A percentile compares a stretch with the other conserved stretches of the same genome.
Conservation (phyloP, 345 rosid species). For the Noccaea bulbosa region DNA sequence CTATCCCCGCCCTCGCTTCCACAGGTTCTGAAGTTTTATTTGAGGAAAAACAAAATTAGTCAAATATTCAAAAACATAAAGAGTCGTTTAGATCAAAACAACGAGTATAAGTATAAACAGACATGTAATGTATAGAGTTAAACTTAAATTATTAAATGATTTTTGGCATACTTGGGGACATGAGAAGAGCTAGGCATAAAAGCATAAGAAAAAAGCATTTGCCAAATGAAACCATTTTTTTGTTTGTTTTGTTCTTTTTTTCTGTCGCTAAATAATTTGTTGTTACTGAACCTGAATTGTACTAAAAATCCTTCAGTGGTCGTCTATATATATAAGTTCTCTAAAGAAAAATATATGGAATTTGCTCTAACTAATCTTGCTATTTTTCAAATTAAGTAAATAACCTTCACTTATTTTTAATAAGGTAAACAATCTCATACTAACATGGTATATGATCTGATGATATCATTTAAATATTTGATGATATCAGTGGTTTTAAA, state of each 20-base stretch:
- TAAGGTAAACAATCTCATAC: not conserved
- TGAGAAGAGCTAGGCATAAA: constrained; percentile 6
- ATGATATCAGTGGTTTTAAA: no score
- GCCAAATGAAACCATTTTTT: constrained; percentile 28
- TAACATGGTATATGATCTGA: no score
- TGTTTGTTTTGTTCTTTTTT: not conserved
- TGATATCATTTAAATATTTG: no score
- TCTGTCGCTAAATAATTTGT: not conserved
- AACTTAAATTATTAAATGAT: not conserved
- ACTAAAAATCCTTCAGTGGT: not conserved
- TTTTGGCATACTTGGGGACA: constrained; percentile 25
- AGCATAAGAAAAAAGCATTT: constrained; percentile 11
- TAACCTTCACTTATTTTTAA: not conserved
- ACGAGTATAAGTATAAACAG: not conserved
- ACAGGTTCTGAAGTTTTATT: constrained; percentile 14
- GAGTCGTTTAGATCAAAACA: not conserved
- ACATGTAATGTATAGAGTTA: not conserved
- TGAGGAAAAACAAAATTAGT: not conserved
- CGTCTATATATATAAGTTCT: not conserved
- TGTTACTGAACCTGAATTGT: no score
- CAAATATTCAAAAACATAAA: not conserved
- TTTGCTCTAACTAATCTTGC: no score
- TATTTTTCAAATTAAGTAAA: not conserved
- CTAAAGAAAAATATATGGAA: not conserved
- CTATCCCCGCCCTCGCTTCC: not conserved